These are phyloP conservation scores for Colletotrichum sp. DNA, from an alignment of 2,329 filamentous ascomycete species.

Conservation along the genomic window DNA sequence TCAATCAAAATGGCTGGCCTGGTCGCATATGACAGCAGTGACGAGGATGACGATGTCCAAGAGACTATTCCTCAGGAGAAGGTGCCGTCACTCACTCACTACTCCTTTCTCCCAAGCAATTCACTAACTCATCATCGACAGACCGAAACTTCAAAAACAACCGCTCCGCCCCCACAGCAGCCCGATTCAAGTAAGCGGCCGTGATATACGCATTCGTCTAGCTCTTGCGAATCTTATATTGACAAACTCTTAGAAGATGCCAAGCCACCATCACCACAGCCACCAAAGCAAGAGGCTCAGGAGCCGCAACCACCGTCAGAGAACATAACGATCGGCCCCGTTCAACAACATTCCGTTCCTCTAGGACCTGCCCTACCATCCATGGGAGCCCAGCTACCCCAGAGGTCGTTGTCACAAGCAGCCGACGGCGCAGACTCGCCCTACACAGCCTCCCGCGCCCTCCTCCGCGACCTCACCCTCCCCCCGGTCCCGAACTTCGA, in stretches of 20 bases:
- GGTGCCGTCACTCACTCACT: background rate
- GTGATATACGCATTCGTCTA: too few relatives aligned
- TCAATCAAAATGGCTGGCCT: constrained; percentile 44
- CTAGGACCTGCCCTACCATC: constrained; percentile 45
- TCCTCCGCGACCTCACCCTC: constrained; percentile 75
- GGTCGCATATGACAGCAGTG: constrained; percentile 57
- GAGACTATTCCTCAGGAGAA: background rate
- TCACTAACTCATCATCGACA: background rate
- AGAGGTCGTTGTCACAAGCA: constrained; percentile 22
- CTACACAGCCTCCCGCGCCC: constrained; percentile 68
- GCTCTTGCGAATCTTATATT: background rate
- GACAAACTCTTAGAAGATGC: background rate
- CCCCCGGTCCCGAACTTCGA: constrained; percentile 74
- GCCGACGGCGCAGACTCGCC: constrained; percentile 57
- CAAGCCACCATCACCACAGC: background rate
- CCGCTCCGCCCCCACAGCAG: background rate
- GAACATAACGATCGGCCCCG: constrained; percentile 29
- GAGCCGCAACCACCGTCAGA: background rate
- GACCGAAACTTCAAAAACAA: background rate
- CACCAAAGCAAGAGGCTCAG: background rate
- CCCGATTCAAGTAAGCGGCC: background rate
- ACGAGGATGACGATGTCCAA: constrained; percentile 48
- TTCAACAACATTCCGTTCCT: constrained; percentile 34
- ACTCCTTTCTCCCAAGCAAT: background rate
- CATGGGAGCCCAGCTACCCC: constrained; percentile 21